Percentiles rank a stretch among this genome's conserved stretches.
These are phyloP conservation scores for Jamesozyma rosinii DNA, from an alignment of 805 yeast species.

Conservation along the genomic window DNA sequence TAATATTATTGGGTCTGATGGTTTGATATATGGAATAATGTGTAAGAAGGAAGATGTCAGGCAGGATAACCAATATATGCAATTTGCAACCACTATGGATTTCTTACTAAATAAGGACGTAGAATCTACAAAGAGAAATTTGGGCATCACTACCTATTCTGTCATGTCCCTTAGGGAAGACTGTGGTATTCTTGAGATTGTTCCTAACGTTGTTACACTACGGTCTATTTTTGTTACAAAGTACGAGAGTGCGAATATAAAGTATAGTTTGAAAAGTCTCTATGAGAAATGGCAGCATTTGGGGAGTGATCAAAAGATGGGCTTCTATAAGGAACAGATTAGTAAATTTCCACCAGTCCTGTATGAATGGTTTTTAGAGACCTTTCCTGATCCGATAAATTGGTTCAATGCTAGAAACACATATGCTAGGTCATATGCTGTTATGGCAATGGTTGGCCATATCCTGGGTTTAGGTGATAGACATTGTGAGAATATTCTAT, in stretches of 20 bases:
- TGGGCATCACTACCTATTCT: slow-evolving; percentile 71
- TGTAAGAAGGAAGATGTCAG: slow-evolving; percentile 88
- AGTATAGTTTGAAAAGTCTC: slow-evolving; percentile 17
- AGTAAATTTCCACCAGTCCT: slow-evolving; percentile 55
- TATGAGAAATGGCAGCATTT: slow-evolving; percentile 23
- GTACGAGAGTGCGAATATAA: slow-evolving; percentile 36
- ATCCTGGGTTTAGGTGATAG: slow-evolving; percentile 92
- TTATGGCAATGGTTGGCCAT: slow-evolving; percentile 95
- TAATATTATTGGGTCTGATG: slow-evolving; percentile 69
- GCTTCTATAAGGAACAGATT: slow-evolving; percentile 23
- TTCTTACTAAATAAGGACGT: slow-evolving; percentile 54
- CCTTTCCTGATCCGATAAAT: slow-evolving; percentile 76
- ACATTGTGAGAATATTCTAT: slow-evolving; percentile 83
- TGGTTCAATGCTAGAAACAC: slow-evolving; percentile 78
- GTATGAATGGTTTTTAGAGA: slow-evolving; percentile 79
- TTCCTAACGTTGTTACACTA: slow-evolving; percentile 63
- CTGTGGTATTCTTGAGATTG: slow-evolving; percentile 88
- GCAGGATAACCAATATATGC: slow-evolving; percentile 88
- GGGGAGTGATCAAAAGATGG: slow-evolving; percentile 19
- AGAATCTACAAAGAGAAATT: slow-evolving; percentile 63
- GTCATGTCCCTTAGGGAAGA: slow-evolving; percentile 82
- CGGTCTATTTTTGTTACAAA: slow-evolving; percentile 46
- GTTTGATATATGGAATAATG: slow-evolving; percentile 60
- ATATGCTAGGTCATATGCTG: slow-evolving; percentile 76
- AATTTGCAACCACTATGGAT: slow-evolving; percentile 80